Percentiles rank a stretch among this genome's conserved stretches.
Conservation (phyloP, 202 grass and related monocot genomes). For the Thinopyrum obtusiflorum region DNA sequence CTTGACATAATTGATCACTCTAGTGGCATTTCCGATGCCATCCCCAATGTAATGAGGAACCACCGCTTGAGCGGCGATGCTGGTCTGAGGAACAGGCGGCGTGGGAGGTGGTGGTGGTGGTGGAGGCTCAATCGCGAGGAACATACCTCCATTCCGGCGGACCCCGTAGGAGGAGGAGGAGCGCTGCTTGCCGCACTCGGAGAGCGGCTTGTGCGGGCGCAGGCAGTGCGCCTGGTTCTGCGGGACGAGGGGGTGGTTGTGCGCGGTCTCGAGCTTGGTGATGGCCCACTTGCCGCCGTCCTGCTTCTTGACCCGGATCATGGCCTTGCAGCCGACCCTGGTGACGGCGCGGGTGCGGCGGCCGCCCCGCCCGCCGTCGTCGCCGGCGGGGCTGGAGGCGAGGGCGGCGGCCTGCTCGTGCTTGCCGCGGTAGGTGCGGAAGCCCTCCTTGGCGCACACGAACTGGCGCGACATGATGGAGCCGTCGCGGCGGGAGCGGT, state of each 20-base stretch:
- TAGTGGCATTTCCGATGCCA: slow-evolving; percentile 51
- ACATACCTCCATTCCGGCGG: slow-evolving; percentile 23
- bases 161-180: not conserved
- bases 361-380: slow-evolving; percentile 59
- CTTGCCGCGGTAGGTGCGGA: slow-evolving; percentile 64
- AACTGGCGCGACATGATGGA: slow-evolving; percentile 65
- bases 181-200: slow-evolving; percentile 70
- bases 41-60: slow-evolving; percentile 36
- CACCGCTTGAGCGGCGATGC: not conserved
- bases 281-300: slow-evolving; percentile 79
- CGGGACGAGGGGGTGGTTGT: slow-evolving; percentile 80
- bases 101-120: not conserved
- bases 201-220: slow-evolving; percentile 74
- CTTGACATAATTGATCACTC: slow-evolving; percentile 83
- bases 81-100: not conserved
- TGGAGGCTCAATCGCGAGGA: slow-evolving; percentile 35
- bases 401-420: slow-evolving; percentile 28
- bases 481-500: slow-evolving; percentile 54
- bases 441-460: slow-evolving; percentile 60
- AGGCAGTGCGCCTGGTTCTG: slow-evolving; percentile 63
- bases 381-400: not conserved
- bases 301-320: slow-evolving; percentile 98
- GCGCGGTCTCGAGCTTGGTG: slow-evolving; percentile 87
- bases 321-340: slow-evolving; percentile 96
- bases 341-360: slow-evolving; percentile 85